Percentiles rank a stretch among this genome's conserved stretches.
Evolutionary conservation across 2,329 filamentous ascomycete genomes (phyloP).

Genomic region (Acephala macrosclerotiorum): DNA sequence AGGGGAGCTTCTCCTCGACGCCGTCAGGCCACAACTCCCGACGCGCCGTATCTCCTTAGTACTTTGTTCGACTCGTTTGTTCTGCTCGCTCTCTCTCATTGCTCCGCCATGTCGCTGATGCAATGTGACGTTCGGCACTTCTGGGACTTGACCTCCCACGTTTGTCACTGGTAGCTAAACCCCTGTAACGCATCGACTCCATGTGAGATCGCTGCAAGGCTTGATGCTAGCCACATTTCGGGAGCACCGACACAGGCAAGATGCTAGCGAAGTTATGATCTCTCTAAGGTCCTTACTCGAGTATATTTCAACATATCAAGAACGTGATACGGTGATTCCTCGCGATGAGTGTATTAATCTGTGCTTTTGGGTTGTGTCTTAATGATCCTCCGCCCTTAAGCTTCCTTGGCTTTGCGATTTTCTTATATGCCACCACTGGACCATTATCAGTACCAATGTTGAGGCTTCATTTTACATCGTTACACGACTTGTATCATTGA

Average conservation of each 20-base stretch:
- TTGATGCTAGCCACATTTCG: slow-evolving; percentile 22
- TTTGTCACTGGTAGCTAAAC: background rate
- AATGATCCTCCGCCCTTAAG: background rate
- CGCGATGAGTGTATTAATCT: slow-evolving; percentile 4
- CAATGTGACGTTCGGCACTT: slow-evolving; percentile 3
- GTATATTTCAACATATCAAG: slow-evolving; percentile 22
- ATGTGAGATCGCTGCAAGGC: slow-evolving; percentile 16
- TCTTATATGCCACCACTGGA: slow-evolving; percentile 1
- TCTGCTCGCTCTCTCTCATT: background rate
- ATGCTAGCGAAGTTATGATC: slow-evolving; percentile 19
- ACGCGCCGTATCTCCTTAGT: background rate
- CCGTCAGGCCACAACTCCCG: background rate
- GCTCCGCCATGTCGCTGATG: background rate
- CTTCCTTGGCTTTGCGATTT: background rate
- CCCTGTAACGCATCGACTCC: slow-evolving; percentile 3
- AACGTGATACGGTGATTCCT: background rate
- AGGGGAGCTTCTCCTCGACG: background rate
- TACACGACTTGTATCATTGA: background rate
- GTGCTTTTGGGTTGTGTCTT: background rate
- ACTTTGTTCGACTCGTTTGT: background rate
- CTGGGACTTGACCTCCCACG: slow-evolving; percentile 6
- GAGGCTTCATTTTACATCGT: background rate
- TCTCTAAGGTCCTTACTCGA: slow-evolving; percentile 16
- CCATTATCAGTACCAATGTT: background rate
- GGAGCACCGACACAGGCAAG: slow-evolving; percentile 31